Base-by-base conservation (phyloP, 441 rosid genomes). In the Manihot esculenta region DNA sequence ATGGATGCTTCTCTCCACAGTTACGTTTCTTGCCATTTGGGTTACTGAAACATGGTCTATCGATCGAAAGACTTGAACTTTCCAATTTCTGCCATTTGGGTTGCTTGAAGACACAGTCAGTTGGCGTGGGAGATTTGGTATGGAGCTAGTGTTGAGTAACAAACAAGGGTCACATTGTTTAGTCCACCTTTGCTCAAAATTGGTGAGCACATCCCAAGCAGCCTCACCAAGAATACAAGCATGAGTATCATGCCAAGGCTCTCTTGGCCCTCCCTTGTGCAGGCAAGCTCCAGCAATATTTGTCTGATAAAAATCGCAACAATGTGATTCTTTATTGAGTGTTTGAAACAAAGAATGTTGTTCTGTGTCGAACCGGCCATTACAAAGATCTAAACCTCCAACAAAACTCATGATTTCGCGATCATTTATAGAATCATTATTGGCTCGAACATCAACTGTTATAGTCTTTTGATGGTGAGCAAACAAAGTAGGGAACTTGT, bases 191-290 rank as follows among this genome's bases (percentile, higher is more conserved):
- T 92, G 92, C 77, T 94, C 96, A 12, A 94, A 92, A 72, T 92
- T 94, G 62, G 82, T 67, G 9, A 88, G 48, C 18, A 90, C 75
- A 65, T 94, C 97, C 85, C 84, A 75, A 69, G 99, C 97, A 2
- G 90, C 97, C 70, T 81, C 87, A 7, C 99, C 97, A 13, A 79
- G 66, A 14, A 94, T 68, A 10, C 88, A 80, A 58, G 89, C 85
- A 78, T 92, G 96, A 44, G 79, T 85, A 47, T 94, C 97, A 27
- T 94, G 99, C 99, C 99, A 92, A 1, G 97, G 99, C 71, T 81
- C 93, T 73, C 98, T 84, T 1, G 99, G 99, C 38, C 99, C 97
- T 15, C 99, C 99, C 77, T 57, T 88, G n/a, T 77, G 84, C 23
- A 85, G 81, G 33, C 81, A 82, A 50, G 97, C 95, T 60, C 95